Percentiles rank a stretch among this genome's conserved stretches.
Conservation (phyloP, 495 filamentous ascomycete genomes). For the Aspergillus asperescens region DNA sequence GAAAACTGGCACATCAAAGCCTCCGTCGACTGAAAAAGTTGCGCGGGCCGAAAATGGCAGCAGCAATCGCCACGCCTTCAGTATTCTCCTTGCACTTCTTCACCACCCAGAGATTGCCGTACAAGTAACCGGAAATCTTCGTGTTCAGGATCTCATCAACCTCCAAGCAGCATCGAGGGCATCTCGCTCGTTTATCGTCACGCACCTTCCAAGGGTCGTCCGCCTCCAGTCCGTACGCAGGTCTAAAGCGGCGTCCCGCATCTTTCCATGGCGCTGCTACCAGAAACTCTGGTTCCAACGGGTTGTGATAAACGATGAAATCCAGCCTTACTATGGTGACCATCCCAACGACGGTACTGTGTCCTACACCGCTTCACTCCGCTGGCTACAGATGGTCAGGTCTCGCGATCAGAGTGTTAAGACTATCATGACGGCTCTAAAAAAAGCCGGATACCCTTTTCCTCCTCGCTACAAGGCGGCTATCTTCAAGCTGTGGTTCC, state of each 20-base stretch:
- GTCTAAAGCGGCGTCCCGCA: slow-evolving; percentile 40
- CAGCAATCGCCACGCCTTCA: slow-evolving; percentile 24
- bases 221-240: slow-evolving; percentile 30
- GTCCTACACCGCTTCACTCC: slow-evolving; percentile 41
- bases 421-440: slow-evolving; percentile 52
- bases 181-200: slow-evolving; percentile 51
- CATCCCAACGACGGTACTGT: not conserved
- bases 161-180: slow-evolving; percentile 53
- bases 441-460: slow-evolving; percentile 45
- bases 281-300: slow-evolving; percentile 41
- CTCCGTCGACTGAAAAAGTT: too few relatives aligned
- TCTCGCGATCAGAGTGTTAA: slow-evolving; percentile 43
- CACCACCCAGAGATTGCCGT: slow-evolving; percentile 45
- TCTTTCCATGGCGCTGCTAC: slow-evolving; percentile 50
- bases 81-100: slow-evolving; percentile 48
- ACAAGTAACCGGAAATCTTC: slow-evolving; percentile 46
- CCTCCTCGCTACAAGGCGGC: slow-evolving; percentile 37
- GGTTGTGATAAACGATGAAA: slow-evolving; percentile 29
- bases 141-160: slow-evolving; percentile 43
- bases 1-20: not conserved
- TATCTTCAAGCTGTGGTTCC: slow-evolving; percentile 60
- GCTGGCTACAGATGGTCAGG: slow-evolving; percentile 50
- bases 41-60: not conserved
- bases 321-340: not conserved
- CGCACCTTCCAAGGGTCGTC: slow-evolving; percentile 35